Evolutionary conservation across 176 grass and related monocot genomes (phyloP).

Genomic region (Oryza brachyantha): DNA sequence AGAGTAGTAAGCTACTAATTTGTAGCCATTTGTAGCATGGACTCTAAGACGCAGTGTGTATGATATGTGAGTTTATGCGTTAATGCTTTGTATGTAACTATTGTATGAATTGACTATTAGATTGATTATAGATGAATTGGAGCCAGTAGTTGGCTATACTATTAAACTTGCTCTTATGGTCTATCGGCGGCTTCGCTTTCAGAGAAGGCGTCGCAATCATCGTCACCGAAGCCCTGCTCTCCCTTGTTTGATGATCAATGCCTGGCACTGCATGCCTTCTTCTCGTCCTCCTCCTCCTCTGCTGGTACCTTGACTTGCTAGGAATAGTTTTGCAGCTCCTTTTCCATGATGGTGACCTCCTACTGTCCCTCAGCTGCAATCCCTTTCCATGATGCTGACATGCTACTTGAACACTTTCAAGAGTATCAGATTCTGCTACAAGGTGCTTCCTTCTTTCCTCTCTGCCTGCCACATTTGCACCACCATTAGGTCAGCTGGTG

Average conservation of each 20-base stretch:
- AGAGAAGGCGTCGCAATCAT: conserved; percentile 3
- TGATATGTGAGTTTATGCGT: too few relatives aligned
- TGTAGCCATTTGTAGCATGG: too few relatives aligned
- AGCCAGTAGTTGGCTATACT: too few relatives aligned
- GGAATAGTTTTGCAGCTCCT: conserved; percentile 39
- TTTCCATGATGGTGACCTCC: conserved; percentile 37
- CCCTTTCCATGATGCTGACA: conserved; percentile 18
- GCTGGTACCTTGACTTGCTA: conserved; percentile 37
- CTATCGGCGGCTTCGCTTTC: neutral
- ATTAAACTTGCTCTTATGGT: too few relatives aligned
- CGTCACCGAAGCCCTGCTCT: neutral
- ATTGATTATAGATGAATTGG: too few relatives aligned
- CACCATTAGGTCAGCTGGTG: conserved; percentile 11
- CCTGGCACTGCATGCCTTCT: conserved; percentile 12
- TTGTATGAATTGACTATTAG: too few relatives aligned
- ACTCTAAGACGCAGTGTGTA: too few relatives aligned
- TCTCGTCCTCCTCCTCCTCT: too few relatives aligned
- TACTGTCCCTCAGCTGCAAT: conserved; percentile 27
- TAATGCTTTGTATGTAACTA: too few relatives aligned
- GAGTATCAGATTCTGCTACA: conserved; percentile 24
- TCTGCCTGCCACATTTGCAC: conserved; percentile 21
- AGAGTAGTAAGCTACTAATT: too few relatives aligned
- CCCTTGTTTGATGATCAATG: conserved; percentile 10
- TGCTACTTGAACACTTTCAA: conserved; percentile 34
- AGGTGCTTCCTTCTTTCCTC: conserved; percentile 10